Evolutionary conservation across 352 stramenopile species (phyloP).

Genomic region (Pythium sukuiense): DNA sequence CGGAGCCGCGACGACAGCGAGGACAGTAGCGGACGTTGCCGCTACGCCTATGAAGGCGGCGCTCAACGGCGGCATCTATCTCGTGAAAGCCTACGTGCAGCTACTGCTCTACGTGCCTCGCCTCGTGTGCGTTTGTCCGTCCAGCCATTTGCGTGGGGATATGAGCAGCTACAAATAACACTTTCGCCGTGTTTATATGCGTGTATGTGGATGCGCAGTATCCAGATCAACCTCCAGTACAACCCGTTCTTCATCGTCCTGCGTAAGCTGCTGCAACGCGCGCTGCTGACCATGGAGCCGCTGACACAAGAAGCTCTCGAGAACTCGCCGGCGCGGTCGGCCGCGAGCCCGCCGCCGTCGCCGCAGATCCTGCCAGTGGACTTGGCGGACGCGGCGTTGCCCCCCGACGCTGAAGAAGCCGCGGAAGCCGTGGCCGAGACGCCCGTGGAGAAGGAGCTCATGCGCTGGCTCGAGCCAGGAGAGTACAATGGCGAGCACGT

Average conservation of each 20-base stretch:
- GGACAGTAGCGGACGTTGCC: constrained; percentile 12
- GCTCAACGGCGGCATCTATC: constrained; percentile 39
- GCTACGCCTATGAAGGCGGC: constrained; percentile 31
- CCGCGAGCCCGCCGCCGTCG: not conserved
- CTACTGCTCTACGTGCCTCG: constrained; percentile 68
- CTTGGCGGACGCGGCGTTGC: not conserved
- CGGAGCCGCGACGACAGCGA: not conserved
- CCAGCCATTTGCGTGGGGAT: not conserved
- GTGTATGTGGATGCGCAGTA: constrained; percentile 13
- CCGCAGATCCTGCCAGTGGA: constrained; percentile 1
- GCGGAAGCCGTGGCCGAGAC: constrained; percentile 15
- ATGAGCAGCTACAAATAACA: not conserved
- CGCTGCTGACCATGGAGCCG: constrained; percentile 30
- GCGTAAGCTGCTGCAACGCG: constrained; percentile 34
- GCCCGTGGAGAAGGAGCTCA: constrained; percentile 12
- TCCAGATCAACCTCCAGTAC: constrained; percentile 64
- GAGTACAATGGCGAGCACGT: constrained; percentile 74
- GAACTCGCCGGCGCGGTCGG: constrained; percentile 9
- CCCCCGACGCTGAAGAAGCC: constrained; percentile 18
- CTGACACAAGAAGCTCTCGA: constrained; percentile 14
- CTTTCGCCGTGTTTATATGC: not conserved
- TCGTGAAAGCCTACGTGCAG: constrained; percentile 59
- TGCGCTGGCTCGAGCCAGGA: constrained; percentile 70
- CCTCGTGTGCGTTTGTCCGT: constrained; percentile 42
- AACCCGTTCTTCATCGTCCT: constrained; percentile 67